These are phyloP conservation scores for Lunularia cruciata DNA, from an alignment of 225 moss, liverwort and hornwort species.

Conservation along the genomic window DNA sequence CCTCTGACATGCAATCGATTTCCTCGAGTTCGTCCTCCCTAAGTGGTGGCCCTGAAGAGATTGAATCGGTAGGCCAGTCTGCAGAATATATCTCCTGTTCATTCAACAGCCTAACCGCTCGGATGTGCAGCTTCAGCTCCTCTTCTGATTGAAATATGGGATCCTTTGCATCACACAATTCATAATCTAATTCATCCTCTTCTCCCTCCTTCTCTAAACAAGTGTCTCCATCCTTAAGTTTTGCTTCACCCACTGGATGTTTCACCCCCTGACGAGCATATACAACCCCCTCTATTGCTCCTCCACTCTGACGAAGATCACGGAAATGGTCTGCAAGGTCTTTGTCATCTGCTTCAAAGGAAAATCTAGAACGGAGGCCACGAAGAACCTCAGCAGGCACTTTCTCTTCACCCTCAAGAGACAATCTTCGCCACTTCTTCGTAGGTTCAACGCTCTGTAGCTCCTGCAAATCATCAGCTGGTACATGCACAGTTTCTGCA, in stretches of 20 bases:
- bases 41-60: not conserved
- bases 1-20: conserved; percentile 21
- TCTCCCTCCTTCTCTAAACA: not conserved
- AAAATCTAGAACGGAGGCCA: conserved; percentile 19
- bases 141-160: conserved; percentile 9
- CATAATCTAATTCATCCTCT: not conserved
- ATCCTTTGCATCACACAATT: conserved; percentile 1
- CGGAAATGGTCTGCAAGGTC: conserved; percentile 16
- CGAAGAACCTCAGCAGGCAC: conserved; percentile 5
- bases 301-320: conserved; percentile 4
- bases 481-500: conserved; percentile 16
- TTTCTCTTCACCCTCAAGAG: conserved; percentile 12
- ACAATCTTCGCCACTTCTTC: conserved; percentile 22
- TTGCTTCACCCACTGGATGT: not conserved
- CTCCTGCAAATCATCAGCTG: conserved; percentile 4
- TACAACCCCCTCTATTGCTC: not conserved
- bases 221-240: not conserved
- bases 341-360: conserved; percentile 16
- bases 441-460: not conserved
- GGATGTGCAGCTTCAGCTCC: not conserved
- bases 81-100: not conserved
- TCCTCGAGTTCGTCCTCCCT: conserved; percentile 14
- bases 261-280: not conserved
- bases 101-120: not conserved
- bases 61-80: not conserved